Evolutionary conservation across 768 basidiomycete genomes (phyloP).

Genomic region (Trametes elegans): DNA sequence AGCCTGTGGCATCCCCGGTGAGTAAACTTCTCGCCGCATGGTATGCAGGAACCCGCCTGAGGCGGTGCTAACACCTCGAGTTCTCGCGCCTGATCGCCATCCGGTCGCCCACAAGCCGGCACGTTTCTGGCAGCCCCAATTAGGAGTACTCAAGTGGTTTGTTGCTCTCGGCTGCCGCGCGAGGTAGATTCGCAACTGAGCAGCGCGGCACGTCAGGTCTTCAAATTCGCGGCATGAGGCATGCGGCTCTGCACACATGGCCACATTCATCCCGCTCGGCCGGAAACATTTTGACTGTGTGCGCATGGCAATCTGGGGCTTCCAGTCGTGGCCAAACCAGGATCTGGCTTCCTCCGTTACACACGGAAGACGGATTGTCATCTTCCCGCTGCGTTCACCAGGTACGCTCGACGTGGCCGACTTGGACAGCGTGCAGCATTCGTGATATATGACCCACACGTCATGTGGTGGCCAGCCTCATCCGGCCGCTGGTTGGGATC

Average conservation of each 20-base stretch:
- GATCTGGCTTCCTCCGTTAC: no score
- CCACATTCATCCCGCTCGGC: background rate
- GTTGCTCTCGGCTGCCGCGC: background rate
- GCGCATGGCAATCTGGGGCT: background rate
- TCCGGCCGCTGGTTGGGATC: no score
- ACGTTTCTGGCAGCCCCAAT: background rate
- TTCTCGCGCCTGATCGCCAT: background rate
- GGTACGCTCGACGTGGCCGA: no score
- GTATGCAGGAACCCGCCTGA: background rate
- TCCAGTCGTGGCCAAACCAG: no score
- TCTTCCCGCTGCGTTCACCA: no score
- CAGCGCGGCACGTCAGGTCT: background rate
- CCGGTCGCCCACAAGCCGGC: background rate
- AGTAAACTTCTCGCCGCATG: background rate
- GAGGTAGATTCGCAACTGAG: constrained; percentile 7
- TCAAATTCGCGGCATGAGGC: background rate
- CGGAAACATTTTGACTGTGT: background rate
- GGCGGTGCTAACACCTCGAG: background rate
- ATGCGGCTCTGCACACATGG: background rate
- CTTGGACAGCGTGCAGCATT: no score
- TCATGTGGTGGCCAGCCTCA: no score
- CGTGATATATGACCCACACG: no score
- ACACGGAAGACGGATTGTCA: no score
- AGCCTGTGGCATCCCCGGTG: no score
- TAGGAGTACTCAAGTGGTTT: no score